Evolutionary conservation across 140 eudicot species (phyloP).

Genomic region (Senecio squalidus): DNA sequence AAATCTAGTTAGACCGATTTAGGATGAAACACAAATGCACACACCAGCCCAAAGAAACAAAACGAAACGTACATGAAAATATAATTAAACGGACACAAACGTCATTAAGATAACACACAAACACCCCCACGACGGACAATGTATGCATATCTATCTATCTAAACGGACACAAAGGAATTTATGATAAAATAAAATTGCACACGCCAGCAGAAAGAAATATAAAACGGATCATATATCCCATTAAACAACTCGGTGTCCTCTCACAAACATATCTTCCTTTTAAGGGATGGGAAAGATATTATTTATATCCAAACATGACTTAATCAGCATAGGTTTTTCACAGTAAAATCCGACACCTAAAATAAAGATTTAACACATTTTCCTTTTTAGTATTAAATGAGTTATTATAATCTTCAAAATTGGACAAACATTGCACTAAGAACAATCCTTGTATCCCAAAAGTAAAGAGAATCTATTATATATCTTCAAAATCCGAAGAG

Average conservation of each 20-base stretch:
- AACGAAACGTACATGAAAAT: background rate
- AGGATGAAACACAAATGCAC: background rate
- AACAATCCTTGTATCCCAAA: background rate
- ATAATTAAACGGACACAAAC: no score
- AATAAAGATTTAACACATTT: conserved; percentile 3
- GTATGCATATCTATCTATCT: no score
- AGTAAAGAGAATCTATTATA: background rate
- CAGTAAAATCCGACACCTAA: background rate
- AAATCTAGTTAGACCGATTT: background rate
- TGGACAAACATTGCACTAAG: no score
- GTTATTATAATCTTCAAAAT: background rate
- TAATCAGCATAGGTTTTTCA: background rate
- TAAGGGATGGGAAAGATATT: background rate
- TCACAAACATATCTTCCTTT: background rate
- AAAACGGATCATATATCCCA: no score
- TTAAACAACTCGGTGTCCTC: no score
- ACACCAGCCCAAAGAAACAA: background rate
- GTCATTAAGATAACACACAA: no score
- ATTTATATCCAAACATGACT: background rate
- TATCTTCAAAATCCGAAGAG: background rate
- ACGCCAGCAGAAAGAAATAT: no score
- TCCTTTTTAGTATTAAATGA: background rate
- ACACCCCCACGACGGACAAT: no score
- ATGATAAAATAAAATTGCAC: no score
- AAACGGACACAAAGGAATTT: no score